Percentiles rank a stretch among this genome's conserved stretches.
Evolutionary conservation across 2,329 filamentous ascomycete species (phyloP).

Genomic region (Fusarium austroafricanum): DNA sequence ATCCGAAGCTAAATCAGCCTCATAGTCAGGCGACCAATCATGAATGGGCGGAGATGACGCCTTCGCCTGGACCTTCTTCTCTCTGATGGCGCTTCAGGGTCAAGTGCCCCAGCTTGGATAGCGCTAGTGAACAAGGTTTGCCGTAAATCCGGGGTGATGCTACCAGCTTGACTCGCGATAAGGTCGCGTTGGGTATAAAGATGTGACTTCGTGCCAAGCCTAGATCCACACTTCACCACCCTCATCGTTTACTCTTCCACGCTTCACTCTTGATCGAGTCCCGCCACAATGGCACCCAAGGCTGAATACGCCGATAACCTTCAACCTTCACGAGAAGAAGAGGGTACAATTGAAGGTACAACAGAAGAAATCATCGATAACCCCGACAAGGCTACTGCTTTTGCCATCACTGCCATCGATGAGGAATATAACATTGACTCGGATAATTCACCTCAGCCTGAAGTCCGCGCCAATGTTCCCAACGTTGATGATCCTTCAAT

Average conservation of each 20-base stretch:
- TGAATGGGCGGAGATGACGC: fast-evolving
- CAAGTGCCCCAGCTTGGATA: background rate
- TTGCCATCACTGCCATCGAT: background rate
- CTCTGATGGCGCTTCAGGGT: no score
- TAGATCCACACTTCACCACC: no score
- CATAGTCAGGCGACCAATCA: background rate
- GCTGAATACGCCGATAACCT: background rate
- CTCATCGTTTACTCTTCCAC: no score
- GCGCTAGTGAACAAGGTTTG: background rate
- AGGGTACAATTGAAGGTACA: background rate
- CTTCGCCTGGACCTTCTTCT: constrained; percentile 15
- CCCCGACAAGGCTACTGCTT: background rate
- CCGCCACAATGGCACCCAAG: background rate
- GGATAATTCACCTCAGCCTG: background rate
- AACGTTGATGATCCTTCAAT: constrained; percentile 5
- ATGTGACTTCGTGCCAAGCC: background rate
- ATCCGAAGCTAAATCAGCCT: background rate
- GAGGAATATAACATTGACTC: constrained; percentile 1
- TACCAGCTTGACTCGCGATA: constrained; percentile 3
- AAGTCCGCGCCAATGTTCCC: constrained; percentile 5
- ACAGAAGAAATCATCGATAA: constrained; percentile 4
- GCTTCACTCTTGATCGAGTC: background rate
- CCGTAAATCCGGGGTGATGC: constrained; percentile 12
- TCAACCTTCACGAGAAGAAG: background rate
- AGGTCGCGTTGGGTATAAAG: background rate